Percentiles rank a stretch among this genome's conserved stretches.
These are phyloP conservation scores for Termitomyces sp. DNA, from an alignment of 768 basidiomycete species.

Conservation along the genomic window DNA sequence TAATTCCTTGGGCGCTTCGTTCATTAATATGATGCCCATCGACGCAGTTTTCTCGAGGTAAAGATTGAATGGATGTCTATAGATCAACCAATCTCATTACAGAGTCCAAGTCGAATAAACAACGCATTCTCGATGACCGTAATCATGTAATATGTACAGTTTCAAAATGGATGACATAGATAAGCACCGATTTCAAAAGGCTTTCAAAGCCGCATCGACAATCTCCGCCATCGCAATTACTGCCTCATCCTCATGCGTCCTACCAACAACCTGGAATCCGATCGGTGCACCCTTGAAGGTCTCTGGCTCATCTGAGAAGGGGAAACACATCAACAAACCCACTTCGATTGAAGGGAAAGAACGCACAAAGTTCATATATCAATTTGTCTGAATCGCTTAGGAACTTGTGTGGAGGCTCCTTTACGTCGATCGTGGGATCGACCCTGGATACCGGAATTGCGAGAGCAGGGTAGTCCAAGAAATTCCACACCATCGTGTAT, in stretches of 20 bases:
- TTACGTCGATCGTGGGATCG: constrained; percentile 50
- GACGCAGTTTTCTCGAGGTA: too few species aligned
- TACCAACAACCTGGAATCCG: constrained; percentile 63
- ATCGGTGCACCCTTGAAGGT: constrained; percentile 59
- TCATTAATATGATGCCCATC: too few species aligned
- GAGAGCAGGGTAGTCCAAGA: constrained; percentile 62
- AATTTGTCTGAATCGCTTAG: not conserved
- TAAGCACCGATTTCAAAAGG: not conserved
- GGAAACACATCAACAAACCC: not conserved
- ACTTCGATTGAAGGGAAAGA: constrained; percentile 14
- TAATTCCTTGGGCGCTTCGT: too few species aligned
- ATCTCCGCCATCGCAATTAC: constrained; percentile 69
- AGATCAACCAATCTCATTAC: too few species aligned
- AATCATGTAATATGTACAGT: not conserved
- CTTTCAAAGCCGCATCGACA: constrained; percentile 46
- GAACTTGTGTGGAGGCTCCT: constrained; percentile 20
- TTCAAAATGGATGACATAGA: too few species aligned
- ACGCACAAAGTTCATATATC: not conserved
- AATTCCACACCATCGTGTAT: constrained; percentile 68
- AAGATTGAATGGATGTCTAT: too few species aligned
- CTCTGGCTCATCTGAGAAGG: constrained; percentile 48
- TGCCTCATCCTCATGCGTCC: constrained; percentile 75
- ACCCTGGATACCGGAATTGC: constrained; percentile 66
- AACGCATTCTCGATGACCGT: not conserved
- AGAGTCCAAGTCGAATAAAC: not conserved